Base-by-base conservation (phyloP, 2,329 filamentous ascomycete genomes). In the Cladobotryum mycophilum region DNA sequence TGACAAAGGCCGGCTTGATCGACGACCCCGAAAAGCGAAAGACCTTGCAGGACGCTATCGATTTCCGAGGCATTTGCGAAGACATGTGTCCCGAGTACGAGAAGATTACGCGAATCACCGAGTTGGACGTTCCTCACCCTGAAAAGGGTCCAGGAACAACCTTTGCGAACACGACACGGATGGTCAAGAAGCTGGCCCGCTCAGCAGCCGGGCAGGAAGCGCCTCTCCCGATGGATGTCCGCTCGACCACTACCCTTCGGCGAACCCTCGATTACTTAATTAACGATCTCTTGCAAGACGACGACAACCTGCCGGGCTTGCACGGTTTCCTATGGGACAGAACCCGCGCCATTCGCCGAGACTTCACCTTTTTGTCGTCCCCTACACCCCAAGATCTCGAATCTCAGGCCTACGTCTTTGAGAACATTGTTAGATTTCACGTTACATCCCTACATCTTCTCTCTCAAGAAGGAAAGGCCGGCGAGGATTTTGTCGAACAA, bases 51-150 rank as follows among this genome's bases (percentile, higher is more conserved):
- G 77, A 86, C 60, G 83, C 83, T 6, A 80, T 86, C 44, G 76
- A 79, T 40, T 86, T 86, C 61, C 82, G 82, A 61, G 83, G 83
- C 13, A 84, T 82, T 42, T 85, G 82, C 58, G 80, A 85, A 58
- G 79, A 84, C 22, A 86, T 85, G 82, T 86, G 83, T 54, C 83
- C 83, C 5, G 79, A 84, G 55, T 85, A 79, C 63, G 83, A 86
- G 61, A 79, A 79, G 62, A 75, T 84, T 34, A 79, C 74, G 45
- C 75, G 82, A 53, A 84, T 86, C 50, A 77, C 76, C 44, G 80
- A 85, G 61, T 70, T 74, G 57, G 79, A 85, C 53, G 74, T 83
- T 18, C 75, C 78, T 56, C 67, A 67, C 6, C 70, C 78, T 6
- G 82, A 85, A 59, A 82, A 79, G 58, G 70, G 73, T 49, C 56